Percentiles rank a stretch among this genome's conserved stretches.
Conservation (phyloP, 2,329 filamentous ascomycete genomes). For the Periconia digitata region DNA sequence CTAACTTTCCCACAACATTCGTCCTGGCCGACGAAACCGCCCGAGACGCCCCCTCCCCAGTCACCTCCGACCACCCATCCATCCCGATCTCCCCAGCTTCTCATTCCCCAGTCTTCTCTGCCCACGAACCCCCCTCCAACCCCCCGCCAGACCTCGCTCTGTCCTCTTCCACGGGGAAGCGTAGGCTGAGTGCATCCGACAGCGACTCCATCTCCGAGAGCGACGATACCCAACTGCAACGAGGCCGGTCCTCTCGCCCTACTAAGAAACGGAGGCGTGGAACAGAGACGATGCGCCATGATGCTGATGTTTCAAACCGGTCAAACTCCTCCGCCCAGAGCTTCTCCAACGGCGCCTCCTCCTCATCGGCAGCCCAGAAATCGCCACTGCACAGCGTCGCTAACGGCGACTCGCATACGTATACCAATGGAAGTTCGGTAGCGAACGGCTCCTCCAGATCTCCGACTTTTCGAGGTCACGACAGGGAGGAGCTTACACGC, state of each 20-base stretch:
- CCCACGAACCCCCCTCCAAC: constrained; percentile 28
- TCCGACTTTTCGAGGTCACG: constrained; percentile 74
- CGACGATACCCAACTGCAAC: constrained; percentile 14
- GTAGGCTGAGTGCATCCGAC: constrained; percentile 36
- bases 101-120: constrained; percentile 44
- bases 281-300: constrained; percentile 47
- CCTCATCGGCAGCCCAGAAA: constrained; percentile 35
- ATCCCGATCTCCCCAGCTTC: constrained; percentile 56
- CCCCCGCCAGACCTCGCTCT: constrained; percentile 6
- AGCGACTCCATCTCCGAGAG: constrained; percentile 26
- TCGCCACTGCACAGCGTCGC: constrained; percentile 39
- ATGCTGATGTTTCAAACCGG: constrained; percentile 45
- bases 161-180: constrained; percentile 23
- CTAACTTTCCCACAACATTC: constrained; percentile 46
- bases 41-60: constrained; percentile 59
- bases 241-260: constrained; percentile 38
- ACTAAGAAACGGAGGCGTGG: constrained; percentile 47
- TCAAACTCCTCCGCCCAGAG: constrained; percentile 39
- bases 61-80: constrained; percentile 68
- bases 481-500: constrained; percentile 88
- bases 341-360: constrained; percentile 44
- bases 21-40: constrained; percentile 73
- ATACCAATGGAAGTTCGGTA: constrained; percentile 44
- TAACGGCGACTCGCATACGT: constrained; percentile 45
- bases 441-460: constrained; percentile 32